Evolutionary conservation across 805 yeast genomes (phyloP).

Genomic region (Phaffomyces antillensis): DNA sequence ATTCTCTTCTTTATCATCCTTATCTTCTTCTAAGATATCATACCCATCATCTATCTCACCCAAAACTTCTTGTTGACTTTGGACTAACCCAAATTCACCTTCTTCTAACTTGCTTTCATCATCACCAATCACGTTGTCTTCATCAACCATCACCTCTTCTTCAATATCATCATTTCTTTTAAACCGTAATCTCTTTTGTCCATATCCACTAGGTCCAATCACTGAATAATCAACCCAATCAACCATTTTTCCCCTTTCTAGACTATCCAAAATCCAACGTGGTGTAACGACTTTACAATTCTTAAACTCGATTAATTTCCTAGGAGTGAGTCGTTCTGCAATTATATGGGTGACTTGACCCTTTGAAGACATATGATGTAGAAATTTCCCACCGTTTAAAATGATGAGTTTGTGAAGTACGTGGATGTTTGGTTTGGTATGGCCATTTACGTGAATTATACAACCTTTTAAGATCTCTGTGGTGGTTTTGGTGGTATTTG

Average conservation of each 20-base stretch:
- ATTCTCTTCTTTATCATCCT: too few species aligned
- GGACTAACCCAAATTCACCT: background rate
- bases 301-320: slow-evolving; percentile 58
- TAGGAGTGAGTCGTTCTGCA: slow-evolving; percentile 71
- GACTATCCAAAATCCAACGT: slow-evolving; percentile 69
- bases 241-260: slow-evolving; percentile 38
- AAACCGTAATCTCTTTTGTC: slow-evolving; percentile 32
- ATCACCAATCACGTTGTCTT: slow-evolving; percentile 1
- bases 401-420: slow-evolving; percentile 67
- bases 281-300: slow-evolving; percentile 76
- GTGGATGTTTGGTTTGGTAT: slow-evolving; percentile 72
- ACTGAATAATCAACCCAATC: slow-evolving; percentile 71
- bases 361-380: slow-evolving; percentile 63
- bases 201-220: slow-evolving; percentile 39
- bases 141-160: background rate
- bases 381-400: slow-evolving; percentile 71
- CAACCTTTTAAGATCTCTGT: slow-evolving; percentile 51
- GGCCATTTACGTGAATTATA: slow-evolving; percentile 78
- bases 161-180: slow-evolving; percentile 1
- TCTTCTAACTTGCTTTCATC: slow-evolving; percentile 3
- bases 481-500: background rate
- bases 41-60: too few species aligned
- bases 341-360: slow-evolving; percentile 77
- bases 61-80: background rate
- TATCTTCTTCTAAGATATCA: too few species aligned